Percentiles rank a stretch among this genome's conserved stretches.
Conservation (phyloP, 805 yeast genomes). For the Scheffersomyces amazonensis region DNA sequence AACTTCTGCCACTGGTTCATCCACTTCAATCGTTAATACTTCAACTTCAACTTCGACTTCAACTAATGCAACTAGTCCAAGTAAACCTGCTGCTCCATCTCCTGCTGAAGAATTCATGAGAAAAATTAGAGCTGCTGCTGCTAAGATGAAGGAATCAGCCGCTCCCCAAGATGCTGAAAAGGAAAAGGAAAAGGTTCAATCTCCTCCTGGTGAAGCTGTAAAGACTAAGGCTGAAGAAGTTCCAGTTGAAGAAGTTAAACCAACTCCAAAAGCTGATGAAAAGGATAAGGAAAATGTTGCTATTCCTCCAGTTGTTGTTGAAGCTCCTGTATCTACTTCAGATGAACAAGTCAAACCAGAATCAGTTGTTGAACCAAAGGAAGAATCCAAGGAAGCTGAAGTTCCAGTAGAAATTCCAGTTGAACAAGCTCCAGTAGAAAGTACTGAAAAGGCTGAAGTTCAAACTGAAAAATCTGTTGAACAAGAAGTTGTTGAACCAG, state of each 20-base stretch:
- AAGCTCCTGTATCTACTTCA: constrained; percentile 6
- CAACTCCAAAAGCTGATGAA: constrained; percentile 2
- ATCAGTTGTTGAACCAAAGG: constrained; percentile 3
- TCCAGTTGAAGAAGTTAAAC: constrained; percentile 7
- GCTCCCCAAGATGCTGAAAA: neutral
- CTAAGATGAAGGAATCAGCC: constrained; percentile 1
- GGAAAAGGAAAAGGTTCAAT: neutral
- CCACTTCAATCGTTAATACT: constrained; percentile 2
- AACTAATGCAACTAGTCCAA: constrained; percentile 9
- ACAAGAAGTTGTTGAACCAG: neutral
- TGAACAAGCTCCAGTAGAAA: constrained; percentile 5
- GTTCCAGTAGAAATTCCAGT: constrained; percentile 8
- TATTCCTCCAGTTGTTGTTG: constrained; percentile 7
- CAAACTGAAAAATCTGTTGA: constrained; percentile 2
- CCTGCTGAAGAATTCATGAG: constrained; percentile 37
- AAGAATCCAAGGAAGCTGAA: constrained; percentile 9
- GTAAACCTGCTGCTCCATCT: constrained; percentile 9
- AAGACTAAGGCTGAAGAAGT: constrained; percentile 6
- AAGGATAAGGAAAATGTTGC: constrained; percentile 5
- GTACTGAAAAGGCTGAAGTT: constrained; percentile 2
- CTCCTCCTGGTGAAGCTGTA: neutral
- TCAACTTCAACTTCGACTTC: constrained; percentile 7
- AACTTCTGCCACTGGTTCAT: neutral
- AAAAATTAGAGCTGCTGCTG: constrained; percentile 20
- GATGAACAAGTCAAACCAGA: constrained; percentile 8